Base-by-base conservation (phyloP, 495 filamentous ascomycete species). In the Talaromyces liani region DNA sequence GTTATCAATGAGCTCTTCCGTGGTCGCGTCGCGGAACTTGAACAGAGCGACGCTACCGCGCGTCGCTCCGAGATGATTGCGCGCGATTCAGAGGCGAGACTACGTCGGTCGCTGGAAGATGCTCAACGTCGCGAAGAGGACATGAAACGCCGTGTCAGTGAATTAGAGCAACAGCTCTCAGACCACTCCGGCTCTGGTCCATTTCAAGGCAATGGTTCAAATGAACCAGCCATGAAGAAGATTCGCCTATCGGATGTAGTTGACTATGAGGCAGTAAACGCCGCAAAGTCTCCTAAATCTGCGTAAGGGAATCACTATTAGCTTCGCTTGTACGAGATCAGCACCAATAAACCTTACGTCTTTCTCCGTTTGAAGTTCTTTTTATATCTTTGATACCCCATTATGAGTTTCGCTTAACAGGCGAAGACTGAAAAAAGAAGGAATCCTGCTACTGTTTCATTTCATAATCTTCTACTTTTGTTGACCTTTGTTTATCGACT, bases 1-100 rank as follows among this genome's bases (percentile, higher is more conserved):
- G 84, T 99, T 57, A 95, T 99, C 73, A 96, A 97, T 68, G 91
- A 92, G 67, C 82, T 98, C 27, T 98, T 95, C 79, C 82, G 90
- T 33, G 90, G 89, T n/a, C 87, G 93, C 25, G 89, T 98, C 47
- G 83, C 83, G 18, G 91, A 98, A 70, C 83, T 97, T 2, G 93
- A 98, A 65, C 83, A 88, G 65, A 89, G 88, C 66, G 90, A 93
- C 70, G 79, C 80, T 58, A 84, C 85, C 57, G 84, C 85, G 51
- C 79, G 87, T 67, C 76, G 86, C 66, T 80, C 82, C 45, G 83
- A 88, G 67, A 81, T 80, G 75, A 76, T 81, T 47, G 73, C 75
- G 31, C 77, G 82, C 65, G 83, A 84, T 65, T 81, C 82, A 5
- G 88, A 91, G 67, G 75, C 75, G 20, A 80, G 84, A 63, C 76